Evolutionary conservation across 2,329 filamentous ascomycete species (phyloP).

Genomic region (Alternaria sp.): DNA sequence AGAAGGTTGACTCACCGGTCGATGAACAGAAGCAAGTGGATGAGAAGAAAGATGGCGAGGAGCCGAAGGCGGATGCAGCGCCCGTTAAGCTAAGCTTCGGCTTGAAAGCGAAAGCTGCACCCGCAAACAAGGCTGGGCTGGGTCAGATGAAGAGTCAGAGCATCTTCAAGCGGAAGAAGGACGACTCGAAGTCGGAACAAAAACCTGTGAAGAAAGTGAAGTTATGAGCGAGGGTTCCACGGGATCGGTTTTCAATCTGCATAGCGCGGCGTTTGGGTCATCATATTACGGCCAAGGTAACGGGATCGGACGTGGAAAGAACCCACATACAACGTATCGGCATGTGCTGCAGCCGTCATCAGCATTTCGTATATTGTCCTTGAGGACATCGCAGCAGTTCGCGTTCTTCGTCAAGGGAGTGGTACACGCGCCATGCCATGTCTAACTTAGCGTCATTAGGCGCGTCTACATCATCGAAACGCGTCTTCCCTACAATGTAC

Average conservation of each 20-base stretch:
- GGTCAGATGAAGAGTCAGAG: constrained; percentile 50
- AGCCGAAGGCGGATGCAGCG: constrained; percentile 48
- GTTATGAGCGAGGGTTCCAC: constrained; percentile 24
- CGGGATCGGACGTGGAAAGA: background rate
- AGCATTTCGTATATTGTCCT: background rate
- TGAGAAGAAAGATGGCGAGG: constrained; percentile 68
- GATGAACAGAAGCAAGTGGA: constrained; percentile 84
- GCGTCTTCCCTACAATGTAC: constrained; percentile 9
- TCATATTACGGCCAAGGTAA: background rate
- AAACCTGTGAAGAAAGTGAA: constrained; percentile 49
- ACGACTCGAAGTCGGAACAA: constrained; percentile 32
- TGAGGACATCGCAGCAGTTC: background rate
- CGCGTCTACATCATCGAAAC: constrained; percentile 23
- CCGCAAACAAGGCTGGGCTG: constrained; percentile 40
- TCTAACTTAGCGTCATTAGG: constrained; percentile 12
- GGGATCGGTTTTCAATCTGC: constrained; percentile 11
- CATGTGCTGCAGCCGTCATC: background rate
- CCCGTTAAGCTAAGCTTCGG: constrained; percentile 40
- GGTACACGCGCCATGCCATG: background rate
- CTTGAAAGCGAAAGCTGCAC: constrained; percentile 18
- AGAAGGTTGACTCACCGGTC: constrained; percentile 64
- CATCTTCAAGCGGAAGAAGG: constrained; percentile 50
- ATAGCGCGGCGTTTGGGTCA: constrained; percentile 35
- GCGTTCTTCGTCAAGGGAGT: background rate
- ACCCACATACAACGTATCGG: background rate